Percentiles rank a stretch among this genome's conserved stretches.
Conservation (phyloP, 352 stramenopile species). For the Phytopythium helicoides region DNA sequence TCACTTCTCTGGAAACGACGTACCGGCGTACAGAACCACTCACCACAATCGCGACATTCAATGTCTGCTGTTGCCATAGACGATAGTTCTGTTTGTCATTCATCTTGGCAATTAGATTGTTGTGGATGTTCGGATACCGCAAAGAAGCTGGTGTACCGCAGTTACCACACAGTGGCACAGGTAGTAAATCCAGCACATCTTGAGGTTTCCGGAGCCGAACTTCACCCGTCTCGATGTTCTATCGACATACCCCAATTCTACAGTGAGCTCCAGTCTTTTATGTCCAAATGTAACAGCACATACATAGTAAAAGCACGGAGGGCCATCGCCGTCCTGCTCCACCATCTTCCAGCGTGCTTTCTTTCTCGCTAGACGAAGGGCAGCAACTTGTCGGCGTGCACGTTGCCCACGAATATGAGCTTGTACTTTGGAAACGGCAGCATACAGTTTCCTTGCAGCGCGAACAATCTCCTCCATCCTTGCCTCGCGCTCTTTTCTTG, state of each 20-base stretch:
- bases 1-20: constrained; percentile 1
- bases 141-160: constrained; percentile 47
- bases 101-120: background rate
- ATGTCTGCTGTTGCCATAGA: constrained; percentile 35
- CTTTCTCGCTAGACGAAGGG: constrained; percentile 28
- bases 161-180: constrained; percentile 87
- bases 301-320: constrained; percentile 89
- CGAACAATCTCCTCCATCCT: background rate
- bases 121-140: no score
- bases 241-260: background rate
- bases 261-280: background rate
- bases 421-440: constrained; percentile 4
- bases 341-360: constrained; percentile 92
- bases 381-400: background rate
- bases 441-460: background rate
- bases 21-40: constrained; percentile 88
- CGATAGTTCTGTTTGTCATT: background rate
- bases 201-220: constrained; percentile 89
- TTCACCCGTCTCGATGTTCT: constrained; percentile 93
- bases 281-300: constrained; percentile 2
- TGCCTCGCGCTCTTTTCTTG: background rate
- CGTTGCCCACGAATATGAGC: background rate
- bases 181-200: constrained; percentile 90
- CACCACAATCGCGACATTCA: constrained; percentile 88
- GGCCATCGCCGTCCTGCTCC: constrained; percentile 31